Base-by-base conservation (phyloP, 495 filamentous ascomycete genomes). In the Xylaria scruposa region DNA sequence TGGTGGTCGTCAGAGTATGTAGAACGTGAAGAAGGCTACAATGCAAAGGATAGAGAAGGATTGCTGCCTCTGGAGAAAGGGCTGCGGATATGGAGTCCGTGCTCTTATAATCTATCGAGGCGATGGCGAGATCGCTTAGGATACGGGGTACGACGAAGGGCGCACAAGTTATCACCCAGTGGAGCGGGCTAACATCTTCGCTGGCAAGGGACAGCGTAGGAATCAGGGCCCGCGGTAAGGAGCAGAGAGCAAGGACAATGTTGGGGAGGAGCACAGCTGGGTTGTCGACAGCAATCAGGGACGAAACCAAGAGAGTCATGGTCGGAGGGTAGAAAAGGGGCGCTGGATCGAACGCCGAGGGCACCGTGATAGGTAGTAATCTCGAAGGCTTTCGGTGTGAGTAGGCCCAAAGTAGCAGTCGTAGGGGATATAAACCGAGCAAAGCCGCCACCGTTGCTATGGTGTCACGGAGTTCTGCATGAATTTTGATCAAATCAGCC, bases 321-420 rank as follows among this genome's bases (percentile, higher is more conserved):
- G 91, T 73, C 1, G 90, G 83, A 2, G 96, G 97, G 76, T 98
- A 99, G 24, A 99, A 83, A 10, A 98, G 82, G 7, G 96, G 93
- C 19, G 96, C 96, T 2, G 94, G 96, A 76, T 99, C 96, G 79
- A 98, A 97, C 33, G 87, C 84, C 15, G 90, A 77, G 1, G 94
- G 93, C 21, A 97, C 83, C 17, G 58, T 84, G 79, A 88, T 64
- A 4, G 83, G 81, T 29, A 85, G 67, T 38, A 53, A 81, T 58
- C 68, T 77, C 21, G 78, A 78, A 2, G 83, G 81, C 3, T 71
- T 80, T 21, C 81, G 74, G 42, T 78, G 73, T 13, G 74, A 70
- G 65, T 86, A 84, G 0, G 82, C 76, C 84, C 85, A 86, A 46
- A 77, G 9, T 3, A 80, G 68, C 7, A 85, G 74, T 56, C 87